These are phyloP conservation scores for Chlorencoelia australis DNA, from an alignment of 2,329 filamentous ascomycete genomes.

Conservation along the genomic window DNA sequence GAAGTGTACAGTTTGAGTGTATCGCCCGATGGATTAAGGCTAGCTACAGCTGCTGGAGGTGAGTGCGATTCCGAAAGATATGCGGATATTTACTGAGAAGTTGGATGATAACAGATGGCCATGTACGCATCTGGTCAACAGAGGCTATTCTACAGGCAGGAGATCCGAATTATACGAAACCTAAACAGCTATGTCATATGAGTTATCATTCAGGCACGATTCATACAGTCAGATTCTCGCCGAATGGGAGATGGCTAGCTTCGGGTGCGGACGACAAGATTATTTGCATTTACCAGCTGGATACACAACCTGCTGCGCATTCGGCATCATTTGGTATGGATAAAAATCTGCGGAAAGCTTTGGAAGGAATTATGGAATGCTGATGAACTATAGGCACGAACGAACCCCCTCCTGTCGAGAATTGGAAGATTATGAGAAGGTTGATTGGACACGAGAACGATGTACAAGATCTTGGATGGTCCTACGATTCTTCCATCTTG, in stretches of 20 bases:
- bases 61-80: slow-evolving; percentile 26
- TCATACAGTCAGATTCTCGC: slow-evolving; percentile 92
- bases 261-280: slow-evolving; percentile 98
- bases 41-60: slow-evolving; percentile 92
- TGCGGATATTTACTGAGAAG: slow-evolving; percentile 14
- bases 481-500: slow-evolving; percentile 86
- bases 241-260: slow-evolving; percentile 88
- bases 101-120: slow-evolving; percentile 55
- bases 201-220: slow-evolving; percentile 98
- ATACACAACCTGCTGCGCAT: slow-evolving; percentile 63
- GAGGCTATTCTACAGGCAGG: slow-evolving; percentile 80
- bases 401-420: slow-evolving; percentile 87
- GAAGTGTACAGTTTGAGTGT: slow-evolving; percentile 98
- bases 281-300: slow-evolving; percentile 90
- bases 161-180: slow-evolving; percentile 57
- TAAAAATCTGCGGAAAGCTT: slow-evolving; percentile 2
- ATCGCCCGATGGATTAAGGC: slow-evolving; percentile 81
- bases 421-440: slow-evolving; percentile 91
- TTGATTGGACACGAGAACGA: slow-evolving; percentile 97
- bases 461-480: slow-evolving; percentile 96
- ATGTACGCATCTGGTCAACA: slow-evolving; percentile 96
- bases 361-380: neutral
- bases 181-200: slow-evolving; percentile 93
- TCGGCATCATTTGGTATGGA: slow-evolving; percentile 67
- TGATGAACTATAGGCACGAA: slow-evolving; percentile 47